Conservation (phyloP, 495 filamentous ascomycete species). For the Penicillium pancosmium region DNA sequence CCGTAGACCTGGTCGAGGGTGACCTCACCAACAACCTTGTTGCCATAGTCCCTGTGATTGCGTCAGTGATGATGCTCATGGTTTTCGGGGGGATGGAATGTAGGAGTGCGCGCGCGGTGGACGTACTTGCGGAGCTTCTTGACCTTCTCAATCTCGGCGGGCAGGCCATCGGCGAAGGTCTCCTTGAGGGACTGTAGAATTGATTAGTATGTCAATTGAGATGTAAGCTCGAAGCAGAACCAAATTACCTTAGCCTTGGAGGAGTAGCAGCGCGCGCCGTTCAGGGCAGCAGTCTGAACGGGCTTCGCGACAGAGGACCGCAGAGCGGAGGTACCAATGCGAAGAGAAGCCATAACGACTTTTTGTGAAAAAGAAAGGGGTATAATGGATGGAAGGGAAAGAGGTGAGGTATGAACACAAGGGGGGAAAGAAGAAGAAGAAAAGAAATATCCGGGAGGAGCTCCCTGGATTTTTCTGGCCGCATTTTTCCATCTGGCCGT, state of each 20-base stretch:
- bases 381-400: constrained; percentile 26
- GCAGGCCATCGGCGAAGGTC: constrained; percentile 92
- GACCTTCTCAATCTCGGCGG: constrained; percentile 96
- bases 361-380: constrained; percentile 39
- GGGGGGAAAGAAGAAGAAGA: constrained; percentile 20
- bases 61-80: constrained; percentile 21
- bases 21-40: constrained; percentile 94
- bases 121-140: constrained; percentile 94
- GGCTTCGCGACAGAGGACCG: constrained; percentile 67
- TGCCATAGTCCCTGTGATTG: constrained; percentile 77
- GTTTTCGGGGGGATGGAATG: neutral
- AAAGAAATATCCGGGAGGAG: constrained; percentile 32
- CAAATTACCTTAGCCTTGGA: constrained; percentile 79
- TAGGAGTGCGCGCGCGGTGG: neutral
- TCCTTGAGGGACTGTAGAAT: constrained; percentile 85
- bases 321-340: constrained; percentile 73
- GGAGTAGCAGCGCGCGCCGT: constrained; percentile 85
- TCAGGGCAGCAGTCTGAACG: constrained; percentile 72
- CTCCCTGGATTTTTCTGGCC: constrained; percentile 28
- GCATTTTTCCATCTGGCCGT: constrained; percentile 41
- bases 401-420: constrained; percentile 25
- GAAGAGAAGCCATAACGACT: constrained; percentile 70
- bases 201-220: constrained; percentile 29
- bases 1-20: constrained; percentile 99
- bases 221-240: constrained; percentile 11